phyloP scores from a whole-genome alignment of 257 asterid species.

The Salvia hispanica region DNA sequence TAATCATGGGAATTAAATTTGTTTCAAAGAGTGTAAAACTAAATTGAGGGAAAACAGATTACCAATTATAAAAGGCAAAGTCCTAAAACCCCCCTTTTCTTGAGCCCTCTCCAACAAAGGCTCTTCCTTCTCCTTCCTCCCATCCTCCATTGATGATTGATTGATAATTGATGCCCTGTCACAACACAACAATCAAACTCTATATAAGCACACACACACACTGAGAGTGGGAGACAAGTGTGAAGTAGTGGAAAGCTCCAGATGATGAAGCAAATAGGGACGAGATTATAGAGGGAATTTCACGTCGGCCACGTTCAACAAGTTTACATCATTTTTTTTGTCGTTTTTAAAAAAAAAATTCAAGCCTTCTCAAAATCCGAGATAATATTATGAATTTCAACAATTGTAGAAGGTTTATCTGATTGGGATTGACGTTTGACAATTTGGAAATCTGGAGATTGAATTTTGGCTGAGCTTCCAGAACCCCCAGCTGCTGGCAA shows the following conservation, averaged over 20 bases:
- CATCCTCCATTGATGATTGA: conserved; percentile 27
- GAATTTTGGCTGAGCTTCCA: too few relatives aligned
- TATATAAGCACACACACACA: background rate
- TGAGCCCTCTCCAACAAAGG: conserved; percentile 38
- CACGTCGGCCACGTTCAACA: background rate
- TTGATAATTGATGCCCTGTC: background rate
- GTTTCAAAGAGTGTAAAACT: background rate
- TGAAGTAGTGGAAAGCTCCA: background rate
- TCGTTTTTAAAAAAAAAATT: background rate
- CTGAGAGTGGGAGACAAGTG: conserved; percentile 3
- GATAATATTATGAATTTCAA: background rate
- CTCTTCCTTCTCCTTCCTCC: conserved; percentile 31
- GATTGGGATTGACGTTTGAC: too few relatives aligned
- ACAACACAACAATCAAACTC: background rate
- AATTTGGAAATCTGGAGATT: too few relatives aligned
- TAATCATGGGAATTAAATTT: conserved; percentile 1
- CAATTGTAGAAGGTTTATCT: too few relatives aligned
- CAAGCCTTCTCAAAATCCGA: background rate
- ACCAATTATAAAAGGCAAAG: conserved; percentile 77
- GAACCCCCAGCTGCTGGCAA: too few relatives aligned
- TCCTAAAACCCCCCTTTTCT: conserved; percentile 69
- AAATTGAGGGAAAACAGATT: background rate
- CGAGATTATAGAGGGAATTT: conserved; percentile 15
- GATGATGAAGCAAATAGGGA: background rate
- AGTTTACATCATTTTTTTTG: background rate